Base-by-base conservation (phyloP, 495 filamentous ascomycete species). In the Aeminium ludgeri region DNA sequence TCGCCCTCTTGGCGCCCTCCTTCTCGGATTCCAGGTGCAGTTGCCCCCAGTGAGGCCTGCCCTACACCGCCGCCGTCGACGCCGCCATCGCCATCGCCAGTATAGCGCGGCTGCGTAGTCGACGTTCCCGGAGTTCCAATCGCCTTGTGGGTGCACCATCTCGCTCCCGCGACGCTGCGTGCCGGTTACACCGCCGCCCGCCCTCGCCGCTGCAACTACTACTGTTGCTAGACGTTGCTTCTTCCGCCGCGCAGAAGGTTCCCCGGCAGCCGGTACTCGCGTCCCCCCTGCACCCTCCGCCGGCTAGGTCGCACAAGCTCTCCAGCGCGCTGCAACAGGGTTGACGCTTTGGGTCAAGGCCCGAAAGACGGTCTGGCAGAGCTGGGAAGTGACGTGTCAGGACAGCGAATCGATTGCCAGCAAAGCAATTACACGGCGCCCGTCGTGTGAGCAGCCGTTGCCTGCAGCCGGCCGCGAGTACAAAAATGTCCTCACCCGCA, bases 401-500 rank as follows among this genome's bases (percentile, higher is more conserved):
- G 54, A 55, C 60, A 60, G 52, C 60, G 51, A 59, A 59, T 56
- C 49, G 42, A 36, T 50, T 51, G 45, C 36, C 51, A 55, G 42
- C 51, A 52, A 41, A 55, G 48, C 54, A 47, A 49, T 54, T 49
- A 55, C 54, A 37, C 36, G 17, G 30, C 20, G 37, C 4, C 23
- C 36, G 44, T 34, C 38, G 40, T 20, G 29, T 15, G 43, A 23
- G 37, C 25, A 30, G 51, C 65, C 66, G 63, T 41, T 23, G 38
- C 46, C 74, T 80, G 76, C 74, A 76, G 63, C 68, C 93, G 85
- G 89, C 87, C 70, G 83, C 81, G 70, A 82, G 84, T 69, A 51
- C 48, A 46, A 50, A n/a, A 32, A 51, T 51, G 48, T 46, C 48
- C 10, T 33, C 41, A 8, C 34, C 37, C 28, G 43, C 43, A 10